phyloP scores from a whole-genome alignment of 192 early-diverging fungal genomes.

The Backusella morwellensis region DNA sequence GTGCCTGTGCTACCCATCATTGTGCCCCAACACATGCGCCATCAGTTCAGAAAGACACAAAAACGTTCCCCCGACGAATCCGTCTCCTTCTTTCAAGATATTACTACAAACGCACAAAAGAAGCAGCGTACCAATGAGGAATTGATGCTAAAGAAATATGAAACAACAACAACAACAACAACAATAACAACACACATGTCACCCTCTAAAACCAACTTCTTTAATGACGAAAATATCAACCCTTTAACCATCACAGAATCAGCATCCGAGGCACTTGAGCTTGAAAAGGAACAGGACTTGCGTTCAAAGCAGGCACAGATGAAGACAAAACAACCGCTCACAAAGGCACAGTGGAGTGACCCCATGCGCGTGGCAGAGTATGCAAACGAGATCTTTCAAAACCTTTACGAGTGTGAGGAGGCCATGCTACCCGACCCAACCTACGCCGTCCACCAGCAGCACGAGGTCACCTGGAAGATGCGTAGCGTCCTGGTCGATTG shows the following conservation, averaged over 20 bases:
- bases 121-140: not conserved
- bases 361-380: conserved; percentile 95
- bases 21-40: conserved; percentile 12
- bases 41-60: not conserved
- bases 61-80: not conserved
- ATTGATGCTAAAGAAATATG: not conserved
- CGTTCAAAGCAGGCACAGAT: not conserved
- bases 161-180: not conserved
- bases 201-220: not conserved
- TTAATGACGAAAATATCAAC: not conserved
- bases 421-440: conserved; percentile 70
- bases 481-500: conserved; percentile 92
- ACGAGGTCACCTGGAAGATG: conserved; percentile 91
- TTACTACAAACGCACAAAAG: not conserved
- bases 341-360: conserved; percentile 66
- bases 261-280: not conserved
- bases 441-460: conserved; percentile 80
- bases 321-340: not conserved
- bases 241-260: not conserved
- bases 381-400: conserved; percentile 87
- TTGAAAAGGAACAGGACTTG: conserved; percentile 3
- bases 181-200: no score
- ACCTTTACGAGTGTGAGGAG: conserved; percentile 77
- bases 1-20: conserved; percentile 19
- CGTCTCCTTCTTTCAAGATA: not conserved